Percentiles rank a stretch among this genome's conserved stretches.
Conservation (phyloP, 768 basidiomycete species). For the Tylopilus plumbeoviolaceoides region DNA sequence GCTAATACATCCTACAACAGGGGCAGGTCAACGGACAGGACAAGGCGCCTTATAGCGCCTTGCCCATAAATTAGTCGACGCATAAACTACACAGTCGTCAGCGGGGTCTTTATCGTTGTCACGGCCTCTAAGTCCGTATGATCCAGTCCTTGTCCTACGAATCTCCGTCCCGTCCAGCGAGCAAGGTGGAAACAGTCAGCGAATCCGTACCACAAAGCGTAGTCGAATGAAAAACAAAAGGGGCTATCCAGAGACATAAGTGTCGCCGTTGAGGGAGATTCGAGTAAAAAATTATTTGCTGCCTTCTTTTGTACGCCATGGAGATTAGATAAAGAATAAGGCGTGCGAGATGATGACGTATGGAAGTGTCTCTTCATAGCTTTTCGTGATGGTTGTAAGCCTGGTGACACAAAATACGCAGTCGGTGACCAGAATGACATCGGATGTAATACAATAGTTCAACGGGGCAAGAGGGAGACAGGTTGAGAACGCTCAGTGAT, state of each 20-base stretch:
- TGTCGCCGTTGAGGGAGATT: background rate
- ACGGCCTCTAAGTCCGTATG: background rate
- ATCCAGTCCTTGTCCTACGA: background rate
- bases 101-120: background rate
- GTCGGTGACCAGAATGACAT: background rate
- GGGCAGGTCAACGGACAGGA: background rate
- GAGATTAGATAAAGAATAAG: background rate
- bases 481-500: background rate
- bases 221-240: background rate
- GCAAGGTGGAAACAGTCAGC: background rate
- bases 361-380: background rate
- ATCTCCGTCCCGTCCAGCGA: background rate
- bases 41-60: background rate
- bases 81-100: background rate
- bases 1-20: background rate
- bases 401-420: background rate
- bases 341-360: background rate
- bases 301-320: background rate
- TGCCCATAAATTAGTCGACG: background rate
- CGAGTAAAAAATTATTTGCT: background rate
- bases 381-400: conserved; percentile 4
- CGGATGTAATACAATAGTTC: conserved; percentile 1
- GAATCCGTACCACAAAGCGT: background rate
- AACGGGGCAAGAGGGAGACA: background rate
- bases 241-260: background rate